phyloP scores from a whole-genome alignment of 768 basidiomycete species.

The Hebeloma cylindrosporum region DNA sequence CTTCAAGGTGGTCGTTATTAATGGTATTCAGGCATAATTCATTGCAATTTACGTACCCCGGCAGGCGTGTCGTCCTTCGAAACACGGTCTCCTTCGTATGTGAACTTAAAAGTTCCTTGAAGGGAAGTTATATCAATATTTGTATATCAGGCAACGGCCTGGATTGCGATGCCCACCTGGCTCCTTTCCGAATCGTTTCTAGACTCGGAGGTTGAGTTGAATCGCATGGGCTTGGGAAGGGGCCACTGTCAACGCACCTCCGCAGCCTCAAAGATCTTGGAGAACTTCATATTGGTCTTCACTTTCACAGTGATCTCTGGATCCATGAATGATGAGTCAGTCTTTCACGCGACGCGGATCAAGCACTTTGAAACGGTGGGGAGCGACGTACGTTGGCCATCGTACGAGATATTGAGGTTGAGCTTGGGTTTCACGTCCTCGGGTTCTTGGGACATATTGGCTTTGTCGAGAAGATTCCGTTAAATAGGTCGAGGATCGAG shows the following conservation, averaged over 20 bases:
- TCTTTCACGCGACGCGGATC: no score
- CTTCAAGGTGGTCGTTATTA: conserved; percentile 29
- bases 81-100: conserved; percentile 54
- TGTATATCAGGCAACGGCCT: no score
- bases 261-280: conserved; percentile 66
- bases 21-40: background rate
- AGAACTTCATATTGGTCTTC: conserved; percentile 59
- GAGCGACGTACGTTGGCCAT: conserved; percentile 48
- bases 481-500: no score
- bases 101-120: conserved; percentile 70
- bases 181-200: conserved; percentile 63
- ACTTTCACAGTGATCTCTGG: conserved; percentile 69
- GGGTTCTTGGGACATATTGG: conserved; percentile 49
- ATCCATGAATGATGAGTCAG: background rate
- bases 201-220: background rate
- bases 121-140: no score
- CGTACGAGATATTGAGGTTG: conserved; percentile 56
- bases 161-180: no score
- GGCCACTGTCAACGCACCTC: conserved; percentile 44
- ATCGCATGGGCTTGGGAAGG: background rate
- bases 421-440: conserved; percentile 71
- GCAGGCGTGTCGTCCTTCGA: conserved; percentile 51
- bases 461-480: background rate
- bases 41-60: conserved; percentile 38
- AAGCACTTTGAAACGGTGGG: background rate